phyloP scores from a whole-genome alignment of 805 yeast genomes.

The Candida insectorum region DNA sequence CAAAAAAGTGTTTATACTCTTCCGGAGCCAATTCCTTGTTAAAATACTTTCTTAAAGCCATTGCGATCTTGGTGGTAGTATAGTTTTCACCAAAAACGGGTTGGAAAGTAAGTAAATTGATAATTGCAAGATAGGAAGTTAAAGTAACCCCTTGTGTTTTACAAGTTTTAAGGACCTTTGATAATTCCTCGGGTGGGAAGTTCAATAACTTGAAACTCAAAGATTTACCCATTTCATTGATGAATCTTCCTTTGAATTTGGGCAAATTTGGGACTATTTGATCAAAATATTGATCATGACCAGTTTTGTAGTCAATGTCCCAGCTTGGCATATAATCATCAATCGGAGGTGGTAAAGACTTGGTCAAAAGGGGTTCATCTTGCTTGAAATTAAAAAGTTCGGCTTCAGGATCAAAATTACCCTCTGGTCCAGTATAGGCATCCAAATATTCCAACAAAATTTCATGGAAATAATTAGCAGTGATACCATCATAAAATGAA shows the following conservation, averaged over 20 bases:
- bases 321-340: slow-evolving; percentile 27
- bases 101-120: slow-evolving; percentile 23
- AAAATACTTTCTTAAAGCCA: slow-evolving; percentile 30
- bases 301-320: slow-evolving; percentile 22
- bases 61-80: slow-evolving; percentile 25
- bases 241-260: slow-evolving; percentile 11
- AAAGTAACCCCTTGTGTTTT: slow-evolving; percentile 27
- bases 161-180: slow-evolving; percentile 22
- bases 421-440: no score
- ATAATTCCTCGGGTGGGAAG: slow-evolving; percentile 22
- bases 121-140: slow-evolving; percentile 27
- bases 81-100: slow-evolving; percentile 26
- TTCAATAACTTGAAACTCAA: slow-evolving; percentile 16
- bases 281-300: slow-evolving; percentile 10
- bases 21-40: slow-evolving; percentile 9
- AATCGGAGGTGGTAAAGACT: slow-evolving; percentile 34
- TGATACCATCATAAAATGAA: slow-evolving; percentile 38
- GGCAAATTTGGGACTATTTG: slow-evolving; percentile 4
- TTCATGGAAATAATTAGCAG: slow-evolving; percentile 32
- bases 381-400: slow-evolving; percentile 18
- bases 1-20: slow-evolving; percentile 17
- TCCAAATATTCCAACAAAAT: slow-evolving; percentile 24
- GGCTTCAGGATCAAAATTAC: slow-evolving; percentile 4
- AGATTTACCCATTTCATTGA: slow-evolving; percentile 1
- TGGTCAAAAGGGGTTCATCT: slow-evolving; percentile 18